Conservation (phyloP, 805 yeast genomes). For the Lachancea meyersii region DNA sequence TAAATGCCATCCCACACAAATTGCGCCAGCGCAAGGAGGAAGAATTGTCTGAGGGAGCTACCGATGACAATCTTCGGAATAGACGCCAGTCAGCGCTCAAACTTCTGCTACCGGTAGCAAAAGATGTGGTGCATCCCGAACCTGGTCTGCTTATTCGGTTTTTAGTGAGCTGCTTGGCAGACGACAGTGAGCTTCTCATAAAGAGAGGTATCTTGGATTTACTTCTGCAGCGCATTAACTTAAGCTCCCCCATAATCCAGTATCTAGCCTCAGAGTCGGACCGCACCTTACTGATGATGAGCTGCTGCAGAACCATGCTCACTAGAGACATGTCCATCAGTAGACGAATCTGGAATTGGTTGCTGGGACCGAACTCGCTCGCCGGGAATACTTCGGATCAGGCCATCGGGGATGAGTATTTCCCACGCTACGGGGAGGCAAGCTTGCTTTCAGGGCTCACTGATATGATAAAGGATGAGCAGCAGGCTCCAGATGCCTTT, state of each 20-base stretch:
- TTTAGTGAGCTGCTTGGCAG: slow-evolving; percentile 58
- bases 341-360: slow-evolving; percentile 89
- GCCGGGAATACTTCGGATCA: slow-evolving; percentile 35
- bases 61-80: slow-evolving; percentile 20
- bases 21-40: slow-evolving; percentile 13
- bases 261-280: slow-evolving; percentile 46
- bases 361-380: slow-evolving; percentile 60
- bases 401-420: slow-evolving; percentile 39
- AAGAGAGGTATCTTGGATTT: slow-evolving; percentile 87
- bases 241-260: slow-evolving; percentile 54
- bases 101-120: slow-evolving; percentile 44
- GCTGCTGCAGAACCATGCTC: slow-evolving; percentile 62
- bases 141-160: slow-evolving; percentile 75
- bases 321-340: slow-evolving; percentile 91
- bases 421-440: slow-evolving; percentile 49
- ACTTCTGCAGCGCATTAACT: slow-evolving; percentile 57
- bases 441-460: slow-evolving; percentile 49
- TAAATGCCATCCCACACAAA: slow-evolving; percentile 37
- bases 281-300: slow-evolving; percentile 49
- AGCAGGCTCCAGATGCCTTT: slow-evolving; percentile 42
- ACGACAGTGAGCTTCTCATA: slow-evolving; percentile 62
- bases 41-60: slow-evolving; percentile 5
- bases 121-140: slow-evolving; percentile 62
- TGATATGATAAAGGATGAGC: slow-evolving; percentile 36
- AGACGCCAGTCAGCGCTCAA: slow-evolving; percentile 32